Base-by-base conservation (phyloP, 768 basidiomycete genomes). In the Phaeotremella skinneri region DNA sequence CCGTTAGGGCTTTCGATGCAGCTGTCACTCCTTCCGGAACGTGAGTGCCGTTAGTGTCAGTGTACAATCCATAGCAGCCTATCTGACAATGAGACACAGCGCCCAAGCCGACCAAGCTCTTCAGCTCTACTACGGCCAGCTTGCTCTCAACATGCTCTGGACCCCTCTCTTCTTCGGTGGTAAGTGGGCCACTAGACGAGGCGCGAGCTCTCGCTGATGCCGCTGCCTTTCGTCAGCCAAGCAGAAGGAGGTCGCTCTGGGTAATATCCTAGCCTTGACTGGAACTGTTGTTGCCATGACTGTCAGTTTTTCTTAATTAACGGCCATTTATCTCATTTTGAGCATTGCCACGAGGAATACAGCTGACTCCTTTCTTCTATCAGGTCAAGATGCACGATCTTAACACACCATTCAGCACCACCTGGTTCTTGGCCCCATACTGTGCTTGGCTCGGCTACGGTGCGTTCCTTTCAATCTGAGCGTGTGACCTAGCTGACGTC, bases 401-500 rank as follows among this genome's bases (percentile, higher is more conserved):
- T 9, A 67, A 67, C 62, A 74, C 73, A 2, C 61, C 66, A 26
- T 73, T 73, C 67, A 73, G 66, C 39, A 81, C 85, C 16, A 84
- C 83, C 4, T 85, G 82, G 71, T 80, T 84, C 71, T 78, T 86
- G 13, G 78, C 82, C 27, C 86, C 86, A 1, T 87, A 87, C 75
- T 85, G 85, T 61, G 82, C 80, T 6, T 88, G 85, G 85, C 74
- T 86, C 34, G 79, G 81, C 4, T 87, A 82, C 66, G 75, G 75
- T 76, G 32, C 55, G 41, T 50, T 31, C 21, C 5, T 21, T 21
- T 48, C 20, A 52, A 4, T 39, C 14, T 31, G 42, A 37, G 20
- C 20, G 0, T 21, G 23, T 45, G 6, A 21, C 43, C n/a, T n/a
- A 2, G 45, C 55, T 61, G 55, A 63, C 34, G 3, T 23, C 17